These are phyloP conservation scores for Kodamaea laetipori DNA, from an alignment of 805 yeast species.

Conservation along the genomic window DNA sequence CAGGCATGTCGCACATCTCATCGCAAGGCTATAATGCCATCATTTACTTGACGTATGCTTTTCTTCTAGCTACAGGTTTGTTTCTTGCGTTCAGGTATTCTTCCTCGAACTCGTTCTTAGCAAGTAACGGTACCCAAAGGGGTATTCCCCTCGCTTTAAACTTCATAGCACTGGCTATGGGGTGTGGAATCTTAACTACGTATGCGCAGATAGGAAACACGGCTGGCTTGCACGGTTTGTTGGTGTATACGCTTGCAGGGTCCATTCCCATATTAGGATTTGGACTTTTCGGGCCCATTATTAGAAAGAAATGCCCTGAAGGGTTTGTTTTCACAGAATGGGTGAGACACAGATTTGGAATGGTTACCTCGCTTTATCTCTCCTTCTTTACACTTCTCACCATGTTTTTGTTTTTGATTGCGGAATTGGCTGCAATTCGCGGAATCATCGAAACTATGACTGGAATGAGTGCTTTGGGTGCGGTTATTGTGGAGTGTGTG, in stretches of 20 bases:
- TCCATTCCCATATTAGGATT: constrained; percentile 85
- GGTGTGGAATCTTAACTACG: constrained; percentile 84
- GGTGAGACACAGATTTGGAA: constrained; percentile 84
- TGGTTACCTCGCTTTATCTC: constrained; percentile 68
- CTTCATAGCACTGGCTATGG: constrained; percentile 88
- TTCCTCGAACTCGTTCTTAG: constrained; percentile 58
- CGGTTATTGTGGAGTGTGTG: constrained; percentile 79
- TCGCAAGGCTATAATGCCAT: constrained; percentile 47
- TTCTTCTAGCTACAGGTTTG: constrained; percentile 42
- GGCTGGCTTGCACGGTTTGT: constrained; percentile 83
- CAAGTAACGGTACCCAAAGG: constrained; percentile 78
- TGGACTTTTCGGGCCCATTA: constrained; percentile 78
- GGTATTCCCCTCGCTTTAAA: constrained; percentile 83
- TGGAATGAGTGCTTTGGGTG: constrained; percentile 75
- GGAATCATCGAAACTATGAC: constrained; percentile 77
- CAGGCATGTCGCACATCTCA: constrained; percentile 30
- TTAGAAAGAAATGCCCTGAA: constrained; percentile 77
- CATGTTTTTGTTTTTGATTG: constrained; percentile 81
- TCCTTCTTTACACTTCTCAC: constrained; percentile 83
- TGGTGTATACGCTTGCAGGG: constrained; percentile 78
- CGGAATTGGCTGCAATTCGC: constrained; percentile 81
- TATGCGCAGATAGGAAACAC: constrained; percentile 84
- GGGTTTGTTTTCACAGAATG: constrained; percentile 93
- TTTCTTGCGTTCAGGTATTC: constrained; percentile 57
- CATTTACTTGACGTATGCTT: constrained; percentile 42